Conservation (phyloP, 2,329 filamentous ascomycete species). For the Fusarium sp. region DNA sequence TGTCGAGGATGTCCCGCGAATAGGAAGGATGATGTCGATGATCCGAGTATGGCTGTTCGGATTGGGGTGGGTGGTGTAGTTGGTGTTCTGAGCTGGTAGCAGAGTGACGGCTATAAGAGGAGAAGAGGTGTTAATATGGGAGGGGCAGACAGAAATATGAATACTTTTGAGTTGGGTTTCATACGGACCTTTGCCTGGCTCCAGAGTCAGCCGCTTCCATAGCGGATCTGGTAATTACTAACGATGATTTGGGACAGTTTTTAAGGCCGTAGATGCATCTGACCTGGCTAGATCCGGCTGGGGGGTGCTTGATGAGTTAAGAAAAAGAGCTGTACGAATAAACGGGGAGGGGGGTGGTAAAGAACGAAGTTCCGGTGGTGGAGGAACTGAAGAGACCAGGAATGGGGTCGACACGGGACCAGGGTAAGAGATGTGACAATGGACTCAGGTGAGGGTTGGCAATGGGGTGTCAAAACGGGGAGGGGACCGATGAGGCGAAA, state of each 20-base stretch:
- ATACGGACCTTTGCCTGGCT: constrained; percentile 55
- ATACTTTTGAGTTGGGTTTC: constrained; percentile 44
- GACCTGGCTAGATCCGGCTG: constrained; percentile 51
- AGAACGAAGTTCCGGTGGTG: constrained; percentile 40
- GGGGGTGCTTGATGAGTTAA: constrained; percentile 42
- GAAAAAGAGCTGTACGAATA: constrained; percentile 33
- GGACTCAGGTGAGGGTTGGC: constrained; percentile 48
- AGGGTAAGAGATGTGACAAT: constrained; percentile 47
- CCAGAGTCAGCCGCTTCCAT: constrained; percentile 57
- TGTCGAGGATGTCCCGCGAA: constrained; percentile 49
- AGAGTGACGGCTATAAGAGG: constrained; percentile 45
- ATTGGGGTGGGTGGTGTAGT: constrained; percentile 43
- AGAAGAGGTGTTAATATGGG: constrained; percentile 47
- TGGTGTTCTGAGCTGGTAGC: constrained; percentile 42
- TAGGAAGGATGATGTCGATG: constrained; percentile 45
- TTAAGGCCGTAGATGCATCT: constrained; percentile 56
- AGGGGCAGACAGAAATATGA: constrained; percentile 45
- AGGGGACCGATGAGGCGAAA: constrained; percentile 45
- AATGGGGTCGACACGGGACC: constrained; percentile 49
- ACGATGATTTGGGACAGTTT: constrained; percentile 53
- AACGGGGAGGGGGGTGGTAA: constrained; percentile 41
- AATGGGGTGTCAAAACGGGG: constrained; percentile 42
- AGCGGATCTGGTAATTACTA: constrained; percentile 54
- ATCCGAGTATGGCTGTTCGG: constrained; percentile 42
- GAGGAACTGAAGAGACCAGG: constrained; percentile 45